A percentile compares a stretch with the other conserved stretches of the same genome.
Evolutionary conservation across 169 alveolate genomes (phyloP).

Genomic region (Cryptosporidium baileyi): DNA sequence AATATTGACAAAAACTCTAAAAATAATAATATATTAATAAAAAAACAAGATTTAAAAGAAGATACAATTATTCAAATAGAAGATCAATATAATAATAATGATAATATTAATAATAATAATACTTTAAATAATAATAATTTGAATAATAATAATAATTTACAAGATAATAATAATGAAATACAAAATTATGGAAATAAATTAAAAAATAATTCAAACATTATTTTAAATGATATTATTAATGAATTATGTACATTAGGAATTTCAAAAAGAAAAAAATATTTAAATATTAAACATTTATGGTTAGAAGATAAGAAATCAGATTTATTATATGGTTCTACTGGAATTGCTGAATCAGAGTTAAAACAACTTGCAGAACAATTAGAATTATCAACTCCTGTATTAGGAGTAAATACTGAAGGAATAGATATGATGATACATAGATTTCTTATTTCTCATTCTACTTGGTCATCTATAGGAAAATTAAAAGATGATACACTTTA

Average conservation of each 20-base stretch:
- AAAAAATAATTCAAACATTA: slow-evolving; percentile 13
- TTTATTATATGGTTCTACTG: slow-evolving; percentile 46
- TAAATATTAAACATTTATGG: slow-evolving; percentile 20
- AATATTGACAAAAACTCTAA: neutral
- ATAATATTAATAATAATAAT: no score
- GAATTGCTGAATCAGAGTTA: slow-evolving; percentile 39
- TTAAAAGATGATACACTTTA: slow-evolving; percentile 47
- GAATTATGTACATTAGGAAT: slow-evolving; percentile 43
- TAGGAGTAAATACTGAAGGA: slow-evolving; percentile 28
- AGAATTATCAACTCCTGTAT: slow-evolving; percentile 37
- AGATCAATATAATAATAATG: no score
- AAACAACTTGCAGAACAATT: slow-evolving; percentile 58
- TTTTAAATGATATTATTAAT: slow-evolving; percentile 11
- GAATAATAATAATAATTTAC: no score
- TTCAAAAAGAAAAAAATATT: neutral
- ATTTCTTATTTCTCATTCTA: slow-evolving; percentile 31
- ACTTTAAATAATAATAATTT: no score
- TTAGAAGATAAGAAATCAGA: slow-evolving; percentile 38
- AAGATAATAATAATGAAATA: neutral
- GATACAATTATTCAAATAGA: neutral
- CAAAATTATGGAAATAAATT: neutral
- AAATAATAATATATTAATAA: neutral
- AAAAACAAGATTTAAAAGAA: neutral
- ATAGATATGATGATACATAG: slow-evolving; percentile 56
- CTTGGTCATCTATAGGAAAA: slow-evolving; percentile 57